Conservation (phyloP, 106 monocot species). For the Chionographis japonica region DNA sequence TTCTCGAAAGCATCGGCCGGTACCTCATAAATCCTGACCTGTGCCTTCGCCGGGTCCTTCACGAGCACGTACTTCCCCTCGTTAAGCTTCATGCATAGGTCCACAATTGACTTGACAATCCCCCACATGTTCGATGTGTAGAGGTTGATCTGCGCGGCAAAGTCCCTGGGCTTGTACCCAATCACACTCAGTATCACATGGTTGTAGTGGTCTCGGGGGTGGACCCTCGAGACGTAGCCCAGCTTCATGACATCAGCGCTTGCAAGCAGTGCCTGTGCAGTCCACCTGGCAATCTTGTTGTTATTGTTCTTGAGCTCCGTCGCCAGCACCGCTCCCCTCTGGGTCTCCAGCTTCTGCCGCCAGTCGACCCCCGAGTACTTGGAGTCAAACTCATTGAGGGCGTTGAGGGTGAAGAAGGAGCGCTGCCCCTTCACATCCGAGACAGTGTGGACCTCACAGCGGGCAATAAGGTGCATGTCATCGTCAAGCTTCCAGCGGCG, state of each 20-base stretch:
- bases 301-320: slow-evolving; percentile 98
- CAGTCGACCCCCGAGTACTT: slow-evolving; percentile 90
- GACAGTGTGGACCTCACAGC: slow-evolving; percentile 83
- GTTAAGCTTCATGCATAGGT: slow-evolving; percentile 88
- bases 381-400: slow-evolving; percentile 90
- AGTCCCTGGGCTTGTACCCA: slow-evolving; percentile 89
- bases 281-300: slow-evolving; percentile 96
- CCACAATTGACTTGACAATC: slow-evolving; percentile 92
- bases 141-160: slow-evolving; percentile 92
- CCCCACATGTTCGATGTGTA: slow-evolving; percentile 97
- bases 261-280: slow-evolving; percentile 83
- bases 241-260: slow-evolving; percentile 95
- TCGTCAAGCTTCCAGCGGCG: slow-evolving; percentile 94
- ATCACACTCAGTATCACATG: slow-evolving; percentile 83
- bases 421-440: slow-evolving; percentile 68
- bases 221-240: slow-evolving; percentile 83
- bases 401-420: slow-evolving; percentile 81
- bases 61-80: slow-evolving; percentile 99
- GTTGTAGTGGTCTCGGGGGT: slow-evolving; percentile 81
- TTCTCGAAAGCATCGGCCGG: slow-evolving; percentile 94
- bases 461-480: slow-evolving; percentile 67
- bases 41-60: slow-evolving; percentile 91
- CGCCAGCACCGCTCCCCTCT: slow-evolving; percentile 95
- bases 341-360: slow-evolving; percentile 97
- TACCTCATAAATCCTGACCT: slow-evolving; percentile 95